Evolutionary conservation across 83 land plant genomes (phyloP).

Genomic region (Thuja plicata): DNA sequence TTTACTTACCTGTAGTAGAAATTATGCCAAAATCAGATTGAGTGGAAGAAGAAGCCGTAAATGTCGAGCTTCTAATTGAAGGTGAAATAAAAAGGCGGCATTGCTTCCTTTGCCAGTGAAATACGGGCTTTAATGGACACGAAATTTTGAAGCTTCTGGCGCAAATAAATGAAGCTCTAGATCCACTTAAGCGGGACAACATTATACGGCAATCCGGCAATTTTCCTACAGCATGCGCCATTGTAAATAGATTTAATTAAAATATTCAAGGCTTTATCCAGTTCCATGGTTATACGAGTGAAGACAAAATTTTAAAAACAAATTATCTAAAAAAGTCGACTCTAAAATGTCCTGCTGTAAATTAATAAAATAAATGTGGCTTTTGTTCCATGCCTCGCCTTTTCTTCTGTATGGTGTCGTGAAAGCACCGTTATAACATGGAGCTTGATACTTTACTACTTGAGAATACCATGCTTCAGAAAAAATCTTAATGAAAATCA

Average conservation of each 20-base stretch:
- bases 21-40: conserved; percentile 1
- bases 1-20: background rate
- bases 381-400: background rate
- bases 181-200: background rate
- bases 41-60: background rate
- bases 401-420: background rate
- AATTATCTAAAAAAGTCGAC: background rate
- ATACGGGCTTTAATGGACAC: background rate
- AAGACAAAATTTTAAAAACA: background rate
- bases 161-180: conserved; percentile 2
- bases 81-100: background rate
- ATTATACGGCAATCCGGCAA: background rate
- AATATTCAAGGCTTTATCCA: background rate
- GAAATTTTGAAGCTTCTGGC: background rate
- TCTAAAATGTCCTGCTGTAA: background rate
- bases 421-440: too few relatives aligned
- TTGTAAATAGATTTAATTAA: background rate
- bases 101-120: background rate
- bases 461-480: too few relatives aligned
- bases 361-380: background rate
- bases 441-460: too few relatives aligned
- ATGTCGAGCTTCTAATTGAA: background rate
- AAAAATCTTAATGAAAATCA: too few relatives aligned
- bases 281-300: background rate
- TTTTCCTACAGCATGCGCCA: conserved; percentile 2